A percentile compares a stretch with the other conserved stretches of the same genome.
phyloP scores from a whole-genome alignment of 1,284 basidiomycete species.

The Fistulinella cinereoalba region DNA sequence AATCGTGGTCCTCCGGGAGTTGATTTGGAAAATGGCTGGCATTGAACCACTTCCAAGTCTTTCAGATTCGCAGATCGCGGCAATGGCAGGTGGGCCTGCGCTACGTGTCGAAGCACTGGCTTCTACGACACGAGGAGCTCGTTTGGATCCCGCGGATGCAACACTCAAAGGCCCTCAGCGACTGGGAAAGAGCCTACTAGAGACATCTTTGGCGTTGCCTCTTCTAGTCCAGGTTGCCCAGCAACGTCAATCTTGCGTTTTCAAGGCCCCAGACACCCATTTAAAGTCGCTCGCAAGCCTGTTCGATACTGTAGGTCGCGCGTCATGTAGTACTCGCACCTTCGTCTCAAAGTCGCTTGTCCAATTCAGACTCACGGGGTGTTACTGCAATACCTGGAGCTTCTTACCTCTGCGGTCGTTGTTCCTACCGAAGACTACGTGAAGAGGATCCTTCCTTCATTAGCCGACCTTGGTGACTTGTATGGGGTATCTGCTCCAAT shows the following conservation, averaged over 20 bases:
- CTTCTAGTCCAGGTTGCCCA: slow-evolving; percentile 87
- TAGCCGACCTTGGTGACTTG: slow-evolving; percentile 66
- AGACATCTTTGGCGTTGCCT: slow-evolving; percentile 72
- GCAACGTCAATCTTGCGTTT: slow-evolving; percentile 80
- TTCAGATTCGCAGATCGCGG: slow-evolving; percentile 83
- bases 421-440: slow-evolving; percentile 63
- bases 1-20: slow-evolving; percentile 85
- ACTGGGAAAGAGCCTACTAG: slow-evolving; percentile 68
- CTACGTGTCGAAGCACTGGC: slow-evolving; percentile 85
- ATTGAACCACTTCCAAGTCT: slow-evolving; percentile 89
- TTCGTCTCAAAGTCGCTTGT: slow-evolving; percentile 16
- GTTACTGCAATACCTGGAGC: slow-evolving; percentile 70
- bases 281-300: slow-evolving; percentile 83
- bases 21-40: slow-evolving; percentile 95
- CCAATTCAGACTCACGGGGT: slow-evolving; percentile 68
- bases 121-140: slow-evolving; percentile 65
- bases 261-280: slow-evolving; percentile 66
- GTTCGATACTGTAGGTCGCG: slow-evolving; percentile 74
- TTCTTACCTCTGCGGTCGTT: slow-evolving; percentile 63
- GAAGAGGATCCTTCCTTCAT: slow-evolving; percentile 62
- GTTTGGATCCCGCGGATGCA: slow-evolving; percentile 61
- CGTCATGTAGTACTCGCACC: slow-evolving; percentile 18
- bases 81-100: slow-evolving; percentile 87
- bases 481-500: slow-evolving; percentile 81
- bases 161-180: slow-evolving; percentile 62